Evolutionary conservation across 495 filamentous ascomycete species (phyloP).

Genomic region (Neurospora intermedia): DNA sequence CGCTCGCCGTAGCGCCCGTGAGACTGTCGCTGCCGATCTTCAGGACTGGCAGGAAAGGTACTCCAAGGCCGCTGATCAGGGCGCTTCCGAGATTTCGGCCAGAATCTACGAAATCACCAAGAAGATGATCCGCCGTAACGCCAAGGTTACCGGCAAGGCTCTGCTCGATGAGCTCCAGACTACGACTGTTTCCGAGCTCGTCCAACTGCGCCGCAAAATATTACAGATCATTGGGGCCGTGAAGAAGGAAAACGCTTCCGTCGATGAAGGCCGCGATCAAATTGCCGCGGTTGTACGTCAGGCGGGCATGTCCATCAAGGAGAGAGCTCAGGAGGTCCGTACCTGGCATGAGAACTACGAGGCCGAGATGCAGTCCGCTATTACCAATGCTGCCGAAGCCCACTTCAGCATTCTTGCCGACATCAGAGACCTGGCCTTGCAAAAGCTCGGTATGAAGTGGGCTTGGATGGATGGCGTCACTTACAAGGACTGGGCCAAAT

Average conservation of each 20-base stretch:
- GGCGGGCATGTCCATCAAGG: conserved; percentile 68
- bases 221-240: conserved; percentile 46
- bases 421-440: conserved; percentile 78
- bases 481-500: conserved; percentile 92
- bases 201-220: conserved; percentile 57
- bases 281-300: conserved; percentile 52
- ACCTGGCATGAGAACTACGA: conserved; percentile 70
- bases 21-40: conserved; percentile 69
- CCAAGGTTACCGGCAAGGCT: conserved; percentile 46
- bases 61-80: conserved; percentile 67
- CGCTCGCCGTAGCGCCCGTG: conserved; percentile 38
- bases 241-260: conserved; percentile 29
- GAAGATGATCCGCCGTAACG: conserved; percentile 42
- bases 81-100: conserved; percentile 64
- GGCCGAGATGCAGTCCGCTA: conserved; percentile 52
- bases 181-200: conserved; percentile 48
- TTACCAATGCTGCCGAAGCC: conserved; percentile 64
- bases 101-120: conserved; percentile 54
- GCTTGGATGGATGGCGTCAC: conserved; percentile 92
- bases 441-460: conserved; percentile 97
- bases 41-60: conserved; percentile 78
- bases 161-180: conserved; percentile 59
- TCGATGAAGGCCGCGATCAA: conserved; percentile 51
- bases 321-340: conserved; percentile 70
- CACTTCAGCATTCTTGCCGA: conserved; percentile 75